Conservation (phyloP, 768 basidiomycete genomes). For the Mycena polygramma region DNA sequence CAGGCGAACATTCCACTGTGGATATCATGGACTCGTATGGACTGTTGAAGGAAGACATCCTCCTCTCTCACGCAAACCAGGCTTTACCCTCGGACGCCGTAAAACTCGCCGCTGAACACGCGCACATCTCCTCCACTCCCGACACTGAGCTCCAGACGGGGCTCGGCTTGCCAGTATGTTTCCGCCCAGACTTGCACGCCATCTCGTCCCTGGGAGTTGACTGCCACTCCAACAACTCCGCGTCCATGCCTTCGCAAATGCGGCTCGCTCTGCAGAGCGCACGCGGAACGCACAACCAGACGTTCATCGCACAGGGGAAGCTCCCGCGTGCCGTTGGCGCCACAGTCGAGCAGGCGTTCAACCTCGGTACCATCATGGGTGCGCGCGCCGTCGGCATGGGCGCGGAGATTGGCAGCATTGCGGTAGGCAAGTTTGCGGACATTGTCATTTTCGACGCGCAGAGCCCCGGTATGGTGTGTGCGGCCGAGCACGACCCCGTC, state of each 20-base stretch:
- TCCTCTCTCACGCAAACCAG: conserved; percentile 30
- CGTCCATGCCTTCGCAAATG: conserved; percentile 36
- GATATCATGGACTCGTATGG: conserved; percentile 24
- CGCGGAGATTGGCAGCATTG: conserved; percentile 27
- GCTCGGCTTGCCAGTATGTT: conserved; percentile 28
- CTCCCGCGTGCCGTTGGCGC: neutral
- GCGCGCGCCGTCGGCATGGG: conserved; percentile 35
- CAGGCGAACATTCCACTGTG: conserved; percentile 26
- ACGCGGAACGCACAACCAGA: conserved; percentile 17
- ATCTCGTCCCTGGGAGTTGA: conserved; percentile 34
- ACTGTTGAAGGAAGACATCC: conserved; percentile 30
- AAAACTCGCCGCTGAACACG: conserved; percentile 17
- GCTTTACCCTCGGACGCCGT: conserved; percentile 22
- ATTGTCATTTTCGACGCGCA: conserved; percentile 29
- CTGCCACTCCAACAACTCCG: conserved; percentile 34
- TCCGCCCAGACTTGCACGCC: conserved; percentile 21
- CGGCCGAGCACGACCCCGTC: conserved; percentile 32
- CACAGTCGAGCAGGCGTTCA: conserved; percentile 31
- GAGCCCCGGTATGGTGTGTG: conserved; percentile 30
- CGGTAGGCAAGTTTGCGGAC: conserved; percentile 32
- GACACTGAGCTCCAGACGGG: conserved; percentile 35
- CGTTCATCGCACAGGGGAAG: conserved; percentile 21
- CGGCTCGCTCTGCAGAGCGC: conserved; percentile 32
- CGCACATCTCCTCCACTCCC: conserved; percentile 32
- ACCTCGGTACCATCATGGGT: conserved; percentile 34